These are phyloP conservation scores for Symmetrospora coprosmae DNA, from an alignment of 768 basidiomycete species.

Conservation along the genomic window DNA sequence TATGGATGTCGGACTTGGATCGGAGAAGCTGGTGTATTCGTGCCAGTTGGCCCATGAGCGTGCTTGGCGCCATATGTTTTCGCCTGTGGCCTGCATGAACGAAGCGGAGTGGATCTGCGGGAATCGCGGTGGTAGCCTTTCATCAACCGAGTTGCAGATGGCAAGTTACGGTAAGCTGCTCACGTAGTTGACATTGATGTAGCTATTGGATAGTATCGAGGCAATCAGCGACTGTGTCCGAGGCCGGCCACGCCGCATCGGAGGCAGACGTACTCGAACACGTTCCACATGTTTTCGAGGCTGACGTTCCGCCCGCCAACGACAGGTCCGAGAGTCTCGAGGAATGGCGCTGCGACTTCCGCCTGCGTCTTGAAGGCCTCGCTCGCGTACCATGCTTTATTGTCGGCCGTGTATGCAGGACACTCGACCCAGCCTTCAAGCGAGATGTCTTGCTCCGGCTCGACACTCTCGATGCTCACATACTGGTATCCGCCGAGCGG, in stretches of 20 bases:
- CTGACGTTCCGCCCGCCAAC: slow-evolving; percentile 14
- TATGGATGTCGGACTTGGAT: not conserved
- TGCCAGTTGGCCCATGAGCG: slow-evolving; percentile 65
- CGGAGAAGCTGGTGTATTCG: slow-evolving; percentile 44
- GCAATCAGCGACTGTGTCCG: no score
- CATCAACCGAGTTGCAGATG: no score
- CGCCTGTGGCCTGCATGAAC: slow-evolving; percentile 49
- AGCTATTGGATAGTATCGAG: no score
- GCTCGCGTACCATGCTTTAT: slow-evolving; percentile 46
- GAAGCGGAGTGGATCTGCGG: slow-evolving; percentile 47
- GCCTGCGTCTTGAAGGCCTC: slow-evolving; percentile 17
- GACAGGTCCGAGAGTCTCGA: not conserved
- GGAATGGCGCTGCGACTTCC: not conserved
- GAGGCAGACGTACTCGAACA: slow-evolving; percentile 7
- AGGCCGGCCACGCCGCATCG: slow-evolving; percentile 37
- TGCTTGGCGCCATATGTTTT: slow-evolving; percentile 47
- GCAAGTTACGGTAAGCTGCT: slow-evolving; percentile 45
- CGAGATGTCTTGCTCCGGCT: slow-evolving; percentile 20
- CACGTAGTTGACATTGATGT: slow-evolving; percentile 53
- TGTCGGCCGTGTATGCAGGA: slow-evolving; percentile 34
- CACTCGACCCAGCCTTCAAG: slow-evolving; percentile 23
- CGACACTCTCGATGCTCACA: slow-evolving; percentile 43
- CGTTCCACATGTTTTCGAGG: slow-evolving; percentile 23
- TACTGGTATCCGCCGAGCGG: slow-evolving; percentile 64
- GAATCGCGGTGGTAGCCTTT: not conserved